Evolutionary conservation across 1,284 basidiomycete species (phyloP).

Genomic region (Jaminaea rosea): DNA sequence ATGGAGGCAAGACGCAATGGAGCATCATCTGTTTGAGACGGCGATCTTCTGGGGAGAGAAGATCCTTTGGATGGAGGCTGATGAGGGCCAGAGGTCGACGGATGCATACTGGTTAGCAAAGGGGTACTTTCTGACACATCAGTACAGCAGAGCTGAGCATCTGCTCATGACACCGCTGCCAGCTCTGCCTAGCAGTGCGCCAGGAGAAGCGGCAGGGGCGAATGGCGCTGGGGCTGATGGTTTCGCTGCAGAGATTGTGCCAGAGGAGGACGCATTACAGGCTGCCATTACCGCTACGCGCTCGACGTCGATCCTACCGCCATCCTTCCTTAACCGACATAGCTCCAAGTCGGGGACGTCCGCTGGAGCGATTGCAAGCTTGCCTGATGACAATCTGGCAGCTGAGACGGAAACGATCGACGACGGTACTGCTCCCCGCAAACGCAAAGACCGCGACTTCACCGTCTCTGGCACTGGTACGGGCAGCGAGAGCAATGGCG

Average conservation of each 20-base stretch:
- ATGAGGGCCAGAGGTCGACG: constrained; percentile 15
- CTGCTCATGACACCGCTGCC: constrained; percentile 72
- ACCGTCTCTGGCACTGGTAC: constrained; percentile 36
- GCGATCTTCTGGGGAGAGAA: constrained; percentile 99
- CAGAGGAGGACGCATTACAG: background rate
- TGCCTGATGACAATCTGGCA: background rate
- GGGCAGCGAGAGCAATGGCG: constrained; percentile 8
- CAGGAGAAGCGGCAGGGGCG: background rate
- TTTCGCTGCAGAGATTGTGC: background rate
- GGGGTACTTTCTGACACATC: constrained; percentile 86
- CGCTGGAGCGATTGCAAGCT: no score
- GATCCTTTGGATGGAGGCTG: constrained; percentile 84
- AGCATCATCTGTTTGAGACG: constrained; percentile 94
- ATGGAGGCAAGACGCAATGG: constrained; percentile 94
- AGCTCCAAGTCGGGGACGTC: no score
- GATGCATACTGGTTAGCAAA: constrained; percentile 99
- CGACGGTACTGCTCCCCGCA: constrained; percentile 8
- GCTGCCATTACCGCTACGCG: no score
- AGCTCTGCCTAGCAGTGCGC: constrained; percentile 4
- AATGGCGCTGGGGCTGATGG: no score
- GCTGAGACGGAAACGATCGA: background rate
- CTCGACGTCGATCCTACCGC: no score
- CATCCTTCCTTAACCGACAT: no score
- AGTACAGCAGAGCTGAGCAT: constrained; percentile 86
- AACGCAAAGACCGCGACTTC: constrained; percentile 33